Percentiles rank a stretch among this genome's conserved stretches.
phyloP scores from a whole-genome alignment of 208 protist species.

The Acanthamoeba sp. region DNA sequence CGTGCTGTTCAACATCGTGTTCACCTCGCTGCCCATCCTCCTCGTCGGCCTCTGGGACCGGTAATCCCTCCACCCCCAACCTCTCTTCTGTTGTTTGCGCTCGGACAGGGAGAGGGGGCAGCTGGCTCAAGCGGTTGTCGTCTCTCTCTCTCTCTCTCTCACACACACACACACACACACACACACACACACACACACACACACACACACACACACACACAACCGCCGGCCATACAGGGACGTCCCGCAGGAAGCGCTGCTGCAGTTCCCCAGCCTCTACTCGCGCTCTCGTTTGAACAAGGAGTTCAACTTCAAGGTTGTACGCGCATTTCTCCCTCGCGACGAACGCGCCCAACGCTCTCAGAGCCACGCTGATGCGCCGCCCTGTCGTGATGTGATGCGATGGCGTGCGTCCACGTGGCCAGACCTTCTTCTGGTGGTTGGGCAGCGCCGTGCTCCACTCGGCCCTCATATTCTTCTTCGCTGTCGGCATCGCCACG shows the following conservation, averaged over 20 bases:
- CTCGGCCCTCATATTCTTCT: constrained; percentile 40
- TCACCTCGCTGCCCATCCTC: constrained; percentile 77
- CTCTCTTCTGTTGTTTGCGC: not conserved
- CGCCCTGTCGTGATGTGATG: too few species aligned
- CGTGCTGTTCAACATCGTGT: constrained; percentile 81
- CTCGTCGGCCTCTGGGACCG: constrained; percentile 69
- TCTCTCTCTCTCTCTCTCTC: too few species aligned
- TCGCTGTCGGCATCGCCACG: not conserved
- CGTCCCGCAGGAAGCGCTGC: constrained; percentile 36
- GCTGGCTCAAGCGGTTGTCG: not conserved
- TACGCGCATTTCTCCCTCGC: not conserved
- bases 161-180: too few species aligned
- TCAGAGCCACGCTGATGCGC: too few species aligned
- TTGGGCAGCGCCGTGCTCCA: constrained; percentile 81
- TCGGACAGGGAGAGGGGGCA: not conserved
- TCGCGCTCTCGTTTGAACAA: not conserved
- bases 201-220: too few species aligned
- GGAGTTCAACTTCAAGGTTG: constrained; percentile 71
- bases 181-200: too few species aligned
- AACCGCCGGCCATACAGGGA: too few species aligned
- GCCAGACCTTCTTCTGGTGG: constrained; percentile 78
- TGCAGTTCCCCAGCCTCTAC: constrained; percentile 70
- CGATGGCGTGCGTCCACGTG: too few species aligned
- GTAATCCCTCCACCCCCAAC: not conserved
- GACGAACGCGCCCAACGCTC: not conserved